phyloP scores from a whole-genome alignment of 805 yeast species.

The Suhomyces canberraensis region DNA sequence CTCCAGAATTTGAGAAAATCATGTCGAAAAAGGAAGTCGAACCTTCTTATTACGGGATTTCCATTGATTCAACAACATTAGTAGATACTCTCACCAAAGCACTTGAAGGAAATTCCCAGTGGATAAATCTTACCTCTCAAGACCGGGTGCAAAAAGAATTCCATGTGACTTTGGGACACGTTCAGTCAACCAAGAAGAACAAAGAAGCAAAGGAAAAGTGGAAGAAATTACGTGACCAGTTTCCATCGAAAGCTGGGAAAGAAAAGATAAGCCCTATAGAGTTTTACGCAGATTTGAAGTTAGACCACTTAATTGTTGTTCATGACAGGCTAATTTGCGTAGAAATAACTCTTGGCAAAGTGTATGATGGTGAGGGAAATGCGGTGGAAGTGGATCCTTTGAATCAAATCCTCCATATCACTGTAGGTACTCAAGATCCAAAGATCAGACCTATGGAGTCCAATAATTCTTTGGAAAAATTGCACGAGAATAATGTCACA shows the following conservation, averaged over 20 bases:
- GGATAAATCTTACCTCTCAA: conserved; percentile 21
- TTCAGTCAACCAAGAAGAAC: conserved; percentile 9
- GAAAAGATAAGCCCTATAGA: conserved; percentile 6
- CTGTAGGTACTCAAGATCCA: conserved; percentile 57
- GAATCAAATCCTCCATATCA: conserved; percentile 52
- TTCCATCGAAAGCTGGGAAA: conserved; percentile 2
- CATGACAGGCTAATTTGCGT: conserved; percentile 49
- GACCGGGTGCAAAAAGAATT: conserved; percentile 50
- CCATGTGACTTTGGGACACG: conserved; percentile 68
- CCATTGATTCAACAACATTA: conserved; percentile 15
- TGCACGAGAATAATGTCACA: background rate
- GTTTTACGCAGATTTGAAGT: conserved; percentile 35
- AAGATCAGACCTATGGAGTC: conserved; percentile 52
- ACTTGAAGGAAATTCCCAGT: conserved; percentile 8
- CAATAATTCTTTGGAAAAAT: conserved; percentile 23
- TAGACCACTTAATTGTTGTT: conserved; percentile 49
- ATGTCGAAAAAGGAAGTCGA: conserved; percentile 10
- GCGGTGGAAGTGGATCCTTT: conserved; percentile 33
- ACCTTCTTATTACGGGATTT: conserved; percentile 48
- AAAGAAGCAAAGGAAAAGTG: conserved; percentile 18
- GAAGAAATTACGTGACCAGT: conserved; percentile 13
- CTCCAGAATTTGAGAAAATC: conserved; percentile 47
- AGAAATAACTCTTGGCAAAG: conserved; percentile 35
- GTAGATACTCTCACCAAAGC: too few relatives aligned
- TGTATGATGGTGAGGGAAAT: conserved; percentile 5